These are phyloP conservation scores for Metarhizium robertsii DNA, from an alignment of 2,329 filamentous ascomycete species.

Conservation along the genomic window DNA sequence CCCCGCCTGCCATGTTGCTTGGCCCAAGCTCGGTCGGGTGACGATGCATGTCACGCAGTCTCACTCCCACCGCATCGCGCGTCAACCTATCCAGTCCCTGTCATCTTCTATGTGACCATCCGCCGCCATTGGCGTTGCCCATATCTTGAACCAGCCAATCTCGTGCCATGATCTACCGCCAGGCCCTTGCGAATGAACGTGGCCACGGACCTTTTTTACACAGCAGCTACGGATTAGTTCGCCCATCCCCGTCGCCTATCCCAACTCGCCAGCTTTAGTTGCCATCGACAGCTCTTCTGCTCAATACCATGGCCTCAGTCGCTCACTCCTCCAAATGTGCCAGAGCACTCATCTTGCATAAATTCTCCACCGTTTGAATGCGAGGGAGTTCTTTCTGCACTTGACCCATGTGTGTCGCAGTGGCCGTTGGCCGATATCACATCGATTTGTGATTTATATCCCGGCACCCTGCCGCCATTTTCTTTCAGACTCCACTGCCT, in stretches of 20 bases:
- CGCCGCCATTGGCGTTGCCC: constrained; percentile 13
- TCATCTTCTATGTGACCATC: constrained; percentile 15
- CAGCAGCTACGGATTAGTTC: background rate
- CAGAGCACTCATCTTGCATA: background rate
- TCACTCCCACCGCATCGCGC: constrained; percentile 4
- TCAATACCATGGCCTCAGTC: background rate
- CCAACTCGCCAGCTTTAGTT: background rate
- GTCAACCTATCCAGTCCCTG: constrained; percentile 13
- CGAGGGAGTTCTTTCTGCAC: constrained; percentile 11
- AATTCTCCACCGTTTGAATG: background rate
- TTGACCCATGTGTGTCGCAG: constrained; percentile 9
- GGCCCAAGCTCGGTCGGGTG: background rate
- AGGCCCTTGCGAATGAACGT: constrained; percentile 17
- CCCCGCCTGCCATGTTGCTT: background rate
- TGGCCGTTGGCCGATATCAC: constrained; percentile 9
- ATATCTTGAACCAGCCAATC: constrained; percentile 38
- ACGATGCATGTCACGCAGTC: background rate
- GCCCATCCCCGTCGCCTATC: background rate
- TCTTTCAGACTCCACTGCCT: background rate
- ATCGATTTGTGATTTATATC: constrained; percentile 12
- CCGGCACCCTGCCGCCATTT: background rate
- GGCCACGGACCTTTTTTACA: constrained; percentile 8
- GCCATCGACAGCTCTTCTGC: background rate
- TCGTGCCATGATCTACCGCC: constrained; percentile 39
- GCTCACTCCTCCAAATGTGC: background rate